Conservation (phyloP, 805 yeast species). For the Candida ovalis region DNA sequence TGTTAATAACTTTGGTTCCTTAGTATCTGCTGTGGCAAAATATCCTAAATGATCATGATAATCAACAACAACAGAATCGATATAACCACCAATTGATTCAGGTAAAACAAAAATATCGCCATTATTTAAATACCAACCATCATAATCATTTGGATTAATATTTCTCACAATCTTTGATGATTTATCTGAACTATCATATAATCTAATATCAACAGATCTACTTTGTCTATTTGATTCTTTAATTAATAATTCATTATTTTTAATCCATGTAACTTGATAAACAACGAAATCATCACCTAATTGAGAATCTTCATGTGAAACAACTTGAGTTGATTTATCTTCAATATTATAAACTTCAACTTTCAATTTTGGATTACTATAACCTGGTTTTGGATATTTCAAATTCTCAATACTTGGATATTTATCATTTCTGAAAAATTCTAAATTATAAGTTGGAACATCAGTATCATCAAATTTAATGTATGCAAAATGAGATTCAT, state of each 20-base stretch:
- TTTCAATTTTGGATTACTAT: conserved; percentile 51
- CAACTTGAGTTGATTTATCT: conserved; percentile 18
- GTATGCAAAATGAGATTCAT: conserved; percentile 52
- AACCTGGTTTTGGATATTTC: conserved; percentile 75
- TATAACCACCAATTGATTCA: conserved; percentile 44
- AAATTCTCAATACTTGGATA: conserved; percentile 47
- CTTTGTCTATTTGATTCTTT: conserved; percentile 65
- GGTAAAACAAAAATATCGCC: conserved; percentile 39
- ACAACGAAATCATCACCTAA: conserved; percentile 48
- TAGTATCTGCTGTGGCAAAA: conserved; percentile 42
- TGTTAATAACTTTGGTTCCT: conserved; percentile 40
- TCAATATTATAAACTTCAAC: conserved; percentile 40
- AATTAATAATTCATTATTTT: conserved; percentile 43
- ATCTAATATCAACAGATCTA: conserved; percentile 47
- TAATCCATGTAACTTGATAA: conserved; percentile 62
- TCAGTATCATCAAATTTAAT: conserved; percentile 56
- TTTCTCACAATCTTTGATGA: conserved; percentile 38
- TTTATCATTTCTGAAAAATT: conserved; percentile 41
- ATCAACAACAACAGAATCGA: conserved; percentile 53
- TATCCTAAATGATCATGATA: conserved; percentile 65
- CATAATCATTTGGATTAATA: conserved; percentile 40
- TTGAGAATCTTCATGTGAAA: conserved; percentile 28
- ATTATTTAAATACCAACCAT: conserved; percentile 50
- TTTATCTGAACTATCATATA: conserved; percentile 32
- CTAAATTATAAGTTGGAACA: conserved; percentile 51